Evolutionary conservation across 768 basidiomycete species (phyloP), one percentile per base, ranked within the genome.

Genomic region (Ramaria sp.): DNA sequence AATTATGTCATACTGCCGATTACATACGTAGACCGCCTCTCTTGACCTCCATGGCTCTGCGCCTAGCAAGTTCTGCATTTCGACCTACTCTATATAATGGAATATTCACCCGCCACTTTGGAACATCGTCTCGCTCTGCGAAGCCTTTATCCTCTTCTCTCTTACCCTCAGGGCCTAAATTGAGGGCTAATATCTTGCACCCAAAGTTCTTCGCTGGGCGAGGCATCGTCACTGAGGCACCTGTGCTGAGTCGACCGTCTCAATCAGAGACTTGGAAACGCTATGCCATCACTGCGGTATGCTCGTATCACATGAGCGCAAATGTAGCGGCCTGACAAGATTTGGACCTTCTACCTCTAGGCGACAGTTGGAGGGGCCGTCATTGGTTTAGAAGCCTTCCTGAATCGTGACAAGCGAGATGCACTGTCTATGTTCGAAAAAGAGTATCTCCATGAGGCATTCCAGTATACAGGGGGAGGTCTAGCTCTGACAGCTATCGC

Each of bases 391-490:
- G 77, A 88, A 59, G 74, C 70, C 1, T 71, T 85, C 36, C 70
- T 92, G 61, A 92, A 92, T 62, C 76, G 88, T 56, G 87, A 90
- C 58, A 90, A 86, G 0, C 74, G 86, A 38, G 87, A 85, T 42
- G 69, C 77, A 3, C 71, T 90, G 25, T 77, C 79, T 37, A 52
- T 65, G 0, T 72, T 73, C 0, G 88, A 92, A 66, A 80, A 74
- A 55, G 77, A 77, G 10, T 79, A 85, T 62, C 72, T 92, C 3
- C 78, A 92, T 61, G 80, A 83, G 37, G 83, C 77, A 54, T 92
- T 90, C 74, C 81, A 78, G 62, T 93, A 90, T 61, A 88, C 89
- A 5, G 90, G 85, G 10, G 85, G 76, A 45, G 91, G 90, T 0
- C 78, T 94, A 24, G 72, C 72, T 2, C 66, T 91, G 34, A 90